A percentile compares a stretch with the other conserved stretches of the same genome.
These are phyloP conservation scores for Cryptosporidium viatorum DNA, from an alignment of 169 alveolate species.

Conservation along the genomic window DNA sequence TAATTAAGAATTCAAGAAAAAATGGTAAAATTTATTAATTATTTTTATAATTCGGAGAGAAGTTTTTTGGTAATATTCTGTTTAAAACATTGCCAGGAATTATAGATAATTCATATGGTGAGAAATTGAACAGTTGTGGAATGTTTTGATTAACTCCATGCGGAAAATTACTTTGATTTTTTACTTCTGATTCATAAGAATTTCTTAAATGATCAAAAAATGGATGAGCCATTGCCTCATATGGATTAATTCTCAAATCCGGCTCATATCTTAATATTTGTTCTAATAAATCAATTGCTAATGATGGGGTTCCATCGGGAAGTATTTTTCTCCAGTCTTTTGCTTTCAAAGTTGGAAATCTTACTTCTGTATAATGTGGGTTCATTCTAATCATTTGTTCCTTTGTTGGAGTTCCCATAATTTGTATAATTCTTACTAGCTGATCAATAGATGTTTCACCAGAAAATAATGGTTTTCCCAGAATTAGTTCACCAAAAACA, in stretches of 20 bases:
- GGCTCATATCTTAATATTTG: conserved; percentile 89
- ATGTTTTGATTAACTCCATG: conserved; percentile 20
- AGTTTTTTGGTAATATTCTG: conserved; percentile 60
- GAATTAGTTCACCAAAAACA: conserved; percentile 94
- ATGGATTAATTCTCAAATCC: conserved; percentile 84
- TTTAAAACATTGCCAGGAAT: conserved; percentile 61
- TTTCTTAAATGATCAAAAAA: conserved; percentile 94
- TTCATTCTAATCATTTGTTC: conserved; percentile 94
- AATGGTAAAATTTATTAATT: neutral
- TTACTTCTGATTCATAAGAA: conserved; percentile 11
- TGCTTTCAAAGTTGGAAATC: conserved; percentile 90
- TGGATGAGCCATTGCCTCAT: conserved; percentile 93
- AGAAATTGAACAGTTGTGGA: conserved; percentile 61
- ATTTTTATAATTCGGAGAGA: conserved; percentile 20
- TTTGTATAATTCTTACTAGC: conserved; percentile 92
- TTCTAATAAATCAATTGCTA: conserved; percentile 86
- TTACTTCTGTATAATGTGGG: conserved; percentile 92
- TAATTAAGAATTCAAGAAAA: neutral
- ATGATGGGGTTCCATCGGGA: conserved; percentile 82
- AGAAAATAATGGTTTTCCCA: conserved; percentile 95
- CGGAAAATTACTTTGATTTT: neutral
- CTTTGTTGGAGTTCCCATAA: conserved; percentile 93
- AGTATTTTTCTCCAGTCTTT: conserved; percentile 86
- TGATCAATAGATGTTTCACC: conserved; percentile 97
- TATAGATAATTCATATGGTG: conserved; percentile 68